Evolutionary conservation across 1,139 yeast genomes (phyloP).

Genomic region (Sugiyamaella pinicola): DNA sequence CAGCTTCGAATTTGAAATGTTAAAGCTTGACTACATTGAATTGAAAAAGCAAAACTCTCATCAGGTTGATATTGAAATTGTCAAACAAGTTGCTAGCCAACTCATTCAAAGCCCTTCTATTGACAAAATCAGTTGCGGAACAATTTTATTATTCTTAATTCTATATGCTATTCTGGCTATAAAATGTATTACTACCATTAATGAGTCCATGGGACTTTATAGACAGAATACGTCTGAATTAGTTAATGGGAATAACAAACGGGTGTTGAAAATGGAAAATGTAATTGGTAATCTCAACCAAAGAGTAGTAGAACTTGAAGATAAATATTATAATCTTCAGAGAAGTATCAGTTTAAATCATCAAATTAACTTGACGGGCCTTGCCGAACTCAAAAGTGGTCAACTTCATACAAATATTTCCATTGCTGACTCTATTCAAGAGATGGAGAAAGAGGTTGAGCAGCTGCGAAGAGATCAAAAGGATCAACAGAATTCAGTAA

Average conservation of each 20-base stretch:
- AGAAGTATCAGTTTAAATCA: background rate
- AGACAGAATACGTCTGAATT: background rate
- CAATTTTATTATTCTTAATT: background rate
- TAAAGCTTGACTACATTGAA: background rate
- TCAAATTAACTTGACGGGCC: background rate
- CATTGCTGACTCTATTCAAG: constrained; percentile 13
- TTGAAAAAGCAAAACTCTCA: constrained; percentile 3
- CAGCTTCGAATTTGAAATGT: background rate
- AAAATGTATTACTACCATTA: background rate
- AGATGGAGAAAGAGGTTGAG: background rate
- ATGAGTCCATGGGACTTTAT: background rate
- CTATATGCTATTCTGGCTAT: background rate
- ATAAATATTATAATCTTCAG: background rate
- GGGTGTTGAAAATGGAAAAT: background rate
- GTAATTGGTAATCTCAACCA: background rate
- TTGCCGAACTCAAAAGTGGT: constrained; percentile 3
- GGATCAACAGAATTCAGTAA: constrained; percentile 1
- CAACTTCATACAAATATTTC: constrained; percentile 10
- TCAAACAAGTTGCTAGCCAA: constrained; percentile 1
- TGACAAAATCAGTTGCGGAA: background rate
- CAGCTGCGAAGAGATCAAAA: background rate
- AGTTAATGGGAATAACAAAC: background rate
- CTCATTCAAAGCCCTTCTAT: background rate
- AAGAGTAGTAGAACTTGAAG: background rate
- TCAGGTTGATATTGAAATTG: constrained; percentile 3